A percentile compares a stretch with the other conserved stretches of the same genome.
phyloP scores from a whole-genome alignment of 306 rosid genomes.

The Carpinus fangiana region DNA sequence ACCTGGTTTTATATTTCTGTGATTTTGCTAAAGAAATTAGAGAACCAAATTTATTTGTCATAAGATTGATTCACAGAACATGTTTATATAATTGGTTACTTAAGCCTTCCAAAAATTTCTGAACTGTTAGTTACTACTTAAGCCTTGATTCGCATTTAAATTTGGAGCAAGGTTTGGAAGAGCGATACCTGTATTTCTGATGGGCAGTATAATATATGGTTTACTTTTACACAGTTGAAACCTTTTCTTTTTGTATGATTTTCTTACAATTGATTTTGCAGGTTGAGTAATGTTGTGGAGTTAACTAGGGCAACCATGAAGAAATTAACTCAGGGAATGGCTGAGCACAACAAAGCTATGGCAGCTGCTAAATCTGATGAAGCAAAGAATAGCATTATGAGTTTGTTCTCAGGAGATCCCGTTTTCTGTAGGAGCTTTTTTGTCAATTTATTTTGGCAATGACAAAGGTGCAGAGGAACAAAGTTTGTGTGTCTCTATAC shows the following conservation, averaged over 20 bases:
- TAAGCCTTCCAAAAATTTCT: neutral
- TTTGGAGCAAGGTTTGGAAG: neutral
- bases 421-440: constrained; percentile 18
- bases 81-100: neutral
- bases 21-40: neutral
- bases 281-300: constrained; percentile 85
- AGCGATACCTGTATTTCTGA: neutral
- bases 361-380: constrained; percentile 93
- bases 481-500: neutral
- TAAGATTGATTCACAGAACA: neutral
- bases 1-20: neutral
- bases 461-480: constrained; percentile 63
- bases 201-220: neutral
- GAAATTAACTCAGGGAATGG: constrained; percentile 98
- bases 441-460: constrained; percentile 61
- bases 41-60: neutral
- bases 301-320: constrained; percentile 86
- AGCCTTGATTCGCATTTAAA: too few species aligned
- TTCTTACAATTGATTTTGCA: constrained; percentile 27
- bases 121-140: too few species aligned
- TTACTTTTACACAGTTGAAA: neutral
- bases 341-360: constrained; percentile 87
- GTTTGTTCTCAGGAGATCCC: constrained; percentile 35
- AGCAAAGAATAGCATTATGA: constrained; percentile 80
- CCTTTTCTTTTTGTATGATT: neutral